These are phyloP conservation scores for Trichophyton verrucosum DNA, from an alignment of 2,329 filamentous ascomycete genomes.

Conservation along the genomic window DNA sequence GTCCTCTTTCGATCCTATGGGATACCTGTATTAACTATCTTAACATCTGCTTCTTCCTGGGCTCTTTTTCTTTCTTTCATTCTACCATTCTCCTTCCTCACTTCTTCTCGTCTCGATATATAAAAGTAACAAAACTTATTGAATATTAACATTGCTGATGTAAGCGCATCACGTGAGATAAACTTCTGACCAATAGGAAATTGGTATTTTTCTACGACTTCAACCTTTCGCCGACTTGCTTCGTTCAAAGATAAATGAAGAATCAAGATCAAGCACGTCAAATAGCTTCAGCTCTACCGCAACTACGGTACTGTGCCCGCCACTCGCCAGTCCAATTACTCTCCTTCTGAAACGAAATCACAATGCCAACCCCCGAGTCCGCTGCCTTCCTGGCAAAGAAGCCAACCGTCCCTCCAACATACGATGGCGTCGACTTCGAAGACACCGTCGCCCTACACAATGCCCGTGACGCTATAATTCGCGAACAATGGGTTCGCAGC, in stretches of 20 bases:
- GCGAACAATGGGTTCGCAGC: constrained; percentile 56
- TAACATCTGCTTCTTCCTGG: not conserved
- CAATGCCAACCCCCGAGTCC: constrained; percentile 55
- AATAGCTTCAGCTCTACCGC: not conserved
- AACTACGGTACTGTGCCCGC: not conserved
- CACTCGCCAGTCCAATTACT: not conserved
- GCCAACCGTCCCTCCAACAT: constrained; percentile 52
- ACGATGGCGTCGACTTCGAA: constrained; percentile 55
- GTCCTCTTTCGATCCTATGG: not conserved
- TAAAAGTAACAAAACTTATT: not conserved
- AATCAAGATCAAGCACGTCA: not conserved
- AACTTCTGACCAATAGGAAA: not conserved
- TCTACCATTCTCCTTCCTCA: not conserved
- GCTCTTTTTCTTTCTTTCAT: not conserved
- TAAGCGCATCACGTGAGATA: not conserved
- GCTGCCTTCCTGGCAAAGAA: constrained; percentile 52
- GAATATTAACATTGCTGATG: not conserved
- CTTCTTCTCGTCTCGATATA: not conserved
- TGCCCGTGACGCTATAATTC: constrained; percentile 52
- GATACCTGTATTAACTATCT: not conserved
- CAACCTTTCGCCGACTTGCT: not conserved
- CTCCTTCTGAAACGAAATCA: not conserved
- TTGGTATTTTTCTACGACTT: not conserved
- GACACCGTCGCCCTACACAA: constrained; percentile 52
- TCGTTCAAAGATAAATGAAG: not conserved